Conservation (phyloP, 805 yeast genomes). For the Starmerella kuoi region DNA sequence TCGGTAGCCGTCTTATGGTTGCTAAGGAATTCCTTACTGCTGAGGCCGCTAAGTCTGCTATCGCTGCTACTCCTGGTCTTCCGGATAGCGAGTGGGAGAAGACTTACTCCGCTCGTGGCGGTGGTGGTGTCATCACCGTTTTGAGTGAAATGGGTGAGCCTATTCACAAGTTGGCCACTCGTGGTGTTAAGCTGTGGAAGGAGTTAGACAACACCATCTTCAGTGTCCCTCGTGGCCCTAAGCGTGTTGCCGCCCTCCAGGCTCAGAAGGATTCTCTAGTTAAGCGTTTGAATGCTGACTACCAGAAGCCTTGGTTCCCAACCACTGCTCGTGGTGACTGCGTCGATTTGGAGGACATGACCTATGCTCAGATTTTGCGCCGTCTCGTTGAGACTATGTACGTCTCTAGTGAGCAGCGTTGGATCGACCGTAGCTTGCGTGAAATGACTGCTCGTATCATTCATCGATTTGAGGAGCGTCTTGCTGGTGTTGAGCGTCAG, state of each 20-base stretch:
- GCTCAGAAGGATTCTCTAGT: slow-evolving; percentile 82
- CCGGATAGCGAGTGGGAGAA: slow-evolving; percentile 82
- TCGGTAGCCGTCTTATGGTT: slow-evolving; percentile 94
- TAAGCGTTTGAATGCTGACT: slow-evolving; percentile 76
- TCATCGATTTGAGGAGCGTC: slow-evolving; percentile 95
- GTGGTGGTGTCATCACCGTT: slow-evolving; percentile 85
- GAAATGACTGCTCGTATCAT: slow-evolving; percentile 76
- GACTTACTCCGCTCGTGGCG: slow-evolving; percentile 88
- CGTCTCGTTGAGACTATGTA: slow-evolving; percentile 82
- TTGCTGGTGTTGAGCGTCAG: slow-evolving; percentile 39
- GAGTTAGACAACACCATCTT: slow-evolving; percentile 92
- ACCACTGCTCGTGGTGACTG: slow-evolving; percentile 62
- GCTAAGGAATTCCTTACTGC: slow-evolving; percentile 95
- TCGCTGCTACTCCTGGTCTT: slow-evolving; percentile 84
- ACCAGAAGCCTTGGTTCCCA: slow-evolving; percentile 98
- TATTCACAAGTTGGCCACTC: slow-evolving; percentile 94
- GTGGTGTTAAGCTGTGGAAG: slow-evolving; percentile 96
- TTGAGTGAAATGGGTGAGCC: slow-evolving; percentile 99
- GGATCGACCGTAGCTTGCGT: slow-evolving; percentile 83
- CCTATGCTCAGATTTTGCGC: slow-evolving; percentile 78
- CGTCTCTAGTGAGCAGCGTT: slow-evolving; percentile 61
- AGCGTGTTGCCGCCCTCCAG: slow-evolving; percentile 60
- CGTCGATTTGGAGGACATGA: slow-evolving; percentile 90
- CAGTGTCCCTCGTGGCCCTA: slow-evolving; percentile 76
- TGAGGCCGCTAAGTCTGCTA: slow-evolving; percentile 83